Evolutionary conservation across 1,284 basidiomycete species (phyloP).

Genomic region (Rhodofomes roseus): DNA sequence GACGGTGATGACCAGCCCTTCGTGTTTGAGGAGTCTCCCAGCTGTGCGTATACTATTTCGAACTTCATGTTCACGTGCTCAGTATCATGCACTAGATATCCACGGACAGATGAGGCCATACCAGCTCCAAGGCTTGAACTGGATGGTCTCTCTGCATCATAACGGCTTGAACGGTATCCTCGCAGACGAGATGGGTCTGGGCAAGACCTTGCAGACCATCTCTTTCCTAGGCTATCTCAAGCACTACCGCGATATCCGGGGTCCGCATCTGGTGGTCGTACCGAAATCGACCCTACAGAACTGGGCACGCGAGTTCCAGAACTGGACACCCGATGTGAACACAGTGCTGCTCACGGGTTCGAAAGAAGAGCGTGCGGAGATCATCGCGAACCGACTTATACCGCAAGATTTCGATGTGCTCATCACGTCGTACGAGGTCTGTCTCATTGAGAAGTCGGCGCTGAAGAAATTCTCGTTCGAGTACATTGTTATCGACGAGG

Average conservation of each 20-base stretch:
- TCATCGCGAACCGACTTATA: slow-evolving; percentile 79
- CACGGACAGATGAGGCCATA: slow-evolving; percentile 91
- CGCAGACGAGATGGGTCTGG: slow-evolving; percentile 96
- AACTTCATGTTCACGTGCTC: slow-evolving; percentile 3
- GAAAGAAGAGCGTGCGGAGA: slow-evolving; percentile 85
- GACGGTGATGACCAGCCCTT: slow-evolving; percentile 84
- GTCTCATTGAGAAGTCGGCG: slow-evolving; percentile 89
- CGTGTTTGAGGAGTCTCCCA: slow-evolving; percentile 90
- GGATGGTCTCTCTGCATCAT: slow-evolving; percentile 93
- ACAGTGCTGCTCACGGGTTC: slow-evolving; percentile 81
- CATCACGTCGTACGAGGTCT: slow-evolving; percentile 98
- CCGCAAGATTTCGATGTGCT: slow-evolving; percentile 92
- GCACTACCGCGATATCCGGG: slow-evolving; percentile 72
- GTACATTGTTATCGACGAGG: slow-evolving; percentile 99
- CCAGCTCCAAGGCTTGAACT: slow-evolving; percentile 95
- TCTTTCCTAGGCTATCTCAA: slow-evolving; percentile 96
- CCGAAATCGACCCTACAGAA: slow-evolving; percentile 98
- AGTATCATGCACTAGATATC: slow-evolving; percentile 54
- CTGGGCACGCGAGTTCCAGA: slow-evolving; percentile 91
- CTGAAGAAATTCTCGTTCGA: slow-evolving; percentile 97
- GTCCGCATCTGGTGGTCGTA: slow-evolving; percentile 94
- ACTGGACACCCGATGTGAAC: slow-evolving; percentile 91
- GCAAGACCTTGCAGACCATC: slow-evolving; percentile 98
- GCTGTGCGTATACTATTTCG: slow-evolving; percentile 53
- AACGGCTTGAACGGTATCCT: slow-evolving; percentile 93